A percentile compares a stretch with the other conserved stretches of the same genome.
Evolutionary conservation across 192 early-diverging fungal species (phyloP).

Genomic region (Radiomyces spectabilis): DNA sequence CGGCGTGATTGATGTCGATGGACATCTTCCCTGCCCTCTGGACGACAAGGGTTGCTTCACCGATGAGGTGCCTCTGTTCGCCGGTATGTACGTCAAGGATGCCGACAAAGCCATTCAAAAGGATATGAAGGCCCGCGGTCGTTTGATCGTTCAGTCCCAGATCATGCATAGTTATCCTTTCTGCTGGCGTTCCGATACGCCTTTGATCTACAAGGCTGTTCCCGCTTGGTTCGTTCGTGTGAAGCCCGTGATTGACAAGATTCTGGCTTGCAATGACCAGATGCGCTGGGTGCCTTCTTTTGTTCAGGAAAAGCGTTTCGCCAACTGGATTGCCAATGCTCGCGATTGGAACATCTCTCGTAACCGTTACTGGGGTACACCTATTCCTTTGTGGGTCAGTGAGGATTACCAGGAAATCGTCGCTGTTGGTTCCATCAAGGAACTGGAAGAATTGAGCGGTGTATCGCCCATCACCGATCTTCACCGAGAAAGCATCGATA

Average conservation of each 20-base stretch:
- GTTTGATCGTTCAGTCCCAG: conserved; percentile 88
- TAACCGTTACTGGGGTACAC: conserved; percentile 99
- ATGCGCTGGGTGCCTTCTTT: conserved; percentile 95
- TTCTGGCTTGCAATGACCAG: conserved; percentile 79
- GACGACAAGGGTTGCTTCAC: conserved; percentile 82
- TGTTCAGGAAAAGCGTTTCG: conserved; percentile 96
- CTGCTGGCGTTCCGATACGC: conserved; percentile 98
- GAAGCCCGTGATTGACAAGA: conserved; percentile 69
- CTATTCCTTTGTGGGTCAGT: conserved; percentile 95
- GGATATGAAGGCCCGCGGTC: conserved; percentile 70
- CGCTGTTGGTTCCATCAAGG: conserved; percentile 84
- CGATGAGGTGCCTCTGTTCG: conserved; percentile 66
- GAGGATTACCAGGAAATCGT: conserved; percentile 88
- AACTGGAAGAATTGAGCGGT: conserved; percentile 86
- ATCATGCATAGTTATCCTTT: conserved; percentile 92
- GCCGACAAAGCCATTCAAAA: conserved; percentile 97
- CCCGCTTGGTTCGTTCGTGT: conserved; percentile 98
- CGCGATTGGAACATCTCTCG: conserved; percentile 98
- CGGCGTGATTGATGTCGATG: conserved; percentile 75
- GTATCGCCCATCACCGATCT: conserved; percentile 80
- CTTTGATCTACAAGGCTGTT: conserved; percentile 93
- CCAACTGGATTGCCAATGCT: conserved; percentile 92
- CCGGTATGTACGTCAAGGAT: conserved; percentile 86
- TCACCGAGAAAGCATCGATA: conserved; percentile 95
- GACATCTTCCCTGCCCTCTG: conserved; percentile 84